Base-by-base conservation (phyloP, 2,329 filamentous ascomycete genomes). In the Verticillium nonalfalfae region DNA sequence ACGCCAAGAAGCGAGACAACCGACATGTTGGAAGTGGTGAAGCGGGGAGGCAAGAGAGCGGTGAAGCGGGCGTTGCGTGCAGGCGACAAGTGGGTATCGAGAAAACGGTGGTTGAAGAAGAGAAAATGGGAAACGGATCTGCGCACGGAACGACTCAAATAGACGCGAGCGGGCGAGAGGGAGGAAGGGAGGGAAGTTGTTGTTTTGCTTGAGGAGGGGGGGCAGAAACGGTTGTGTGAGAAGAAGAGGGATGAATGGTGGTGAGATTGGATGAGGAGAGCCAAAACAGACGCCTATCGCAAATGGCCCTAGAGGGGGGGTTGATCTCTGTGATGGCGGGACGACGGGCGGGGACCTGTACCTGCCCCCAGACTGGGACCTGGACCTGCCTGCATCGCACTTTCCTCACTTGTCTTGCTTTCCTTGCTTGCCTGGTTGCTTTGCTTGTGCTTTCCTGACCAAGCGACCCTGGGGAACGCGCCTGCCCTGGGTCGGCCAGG, bases 1-100 rank as follows among this genome's bases (percentile, higher is more conserved):
- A 99, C 95, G 73, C 94, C 94, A 68, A 99, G 86, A 63, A 99
- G 88, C 68, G 93, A 96, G 66, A 99, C 93, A 73, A 97, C 91
- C 73, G 95, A 97, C 95, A 97, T 97, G 67, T 60, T 72, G 70
- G 58, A 62, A 61, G 61, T 63, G 56, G 59, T 55, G 31, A 60
- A 57, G 55, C 15, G 36, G 38, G 62, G 52, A 57, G 62, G 21
- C n/a, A 54, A 59, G 59, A 57, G 18, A 58, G 45, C 45, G 45
- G 45, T 52, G 45, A 52, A 52, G 45, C n/a, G 45, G 26, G 45
- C 6, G 45, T 52, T 52, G n/a, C 3, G 45, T 59, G 34, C 34
- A 50, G 31, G 56, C 26, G 5, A 31, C 26, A 36, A 56, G 11
- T 15, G 38, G 35, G 39, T 57, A 61, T 31, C 35, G 40, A 52